phyloP scores from a whole-genome alignment of 768 basidiomycete genomes.

The Pleurotus giganteus region DNA sequence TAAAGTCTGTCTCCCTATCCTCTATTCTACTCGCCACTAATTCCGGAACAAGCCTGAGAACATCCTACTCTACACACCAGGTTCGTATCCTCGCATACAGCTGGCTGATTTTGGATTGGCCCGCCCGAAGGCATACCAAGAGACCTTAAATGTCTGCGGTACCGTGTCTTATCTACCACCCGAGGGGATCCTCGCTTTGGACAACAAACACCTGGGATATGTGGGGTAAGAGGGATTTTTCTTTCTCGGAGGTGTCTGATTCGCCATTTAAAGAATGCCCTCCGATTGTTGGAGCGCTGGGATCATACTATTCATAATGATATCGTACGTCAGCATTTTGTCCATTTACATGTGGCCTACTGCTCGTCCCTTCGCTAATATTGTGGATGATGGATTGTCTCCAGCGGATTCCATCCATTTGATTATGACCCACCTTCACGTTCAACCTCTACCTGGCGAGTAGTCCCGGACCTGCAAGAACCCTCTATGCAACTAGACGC shows the following conservation, averaged over 20 bases:
- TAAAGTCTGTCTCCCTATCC: not conserved
- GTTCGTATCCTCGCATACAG: conserved; percentile 79
- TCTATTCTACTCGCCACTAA: not conserved
- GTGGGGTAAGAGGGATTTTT: conserved; percentile 35
- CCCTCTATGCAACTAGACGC: not conserved
- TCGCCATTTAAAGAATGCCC: conserved; percentile 57
- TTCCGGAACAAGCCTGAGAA: conserved; percentile 68
- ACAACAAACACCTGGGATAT: conserved; percentile 71
- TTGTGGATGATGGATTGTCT: not conserved
- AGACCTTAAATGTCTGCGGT: conserved; percentile 85
- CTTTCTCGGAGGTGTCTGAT: not conserved
- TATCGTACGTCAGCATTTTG: conserved; percentile 53
- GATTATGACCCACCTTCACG: conserved; percentile 48
- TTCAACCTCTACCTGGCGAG: conserved; percentile 34
- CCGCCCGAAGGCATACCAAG: conserved; percentile 73
- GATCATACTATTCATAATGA: conserved; percentile 79
- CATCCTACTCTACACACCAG: conserved; percentile 74
- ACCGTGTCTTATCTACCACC: conserved; percentile 85
- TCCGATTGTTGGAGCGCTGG: conserved; percentile 90
- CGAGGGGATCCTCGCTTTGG: conserved; percentile 78
- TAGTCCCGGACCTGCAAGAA: conserved; percentile 5
- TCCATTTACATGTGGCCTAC: not conserved
- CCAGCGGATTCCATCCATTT: conserved; percentile 76
- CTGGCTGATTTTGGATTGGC: conserved; percentile 89
- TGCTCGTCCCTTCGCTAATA: not conserved